Evolutionary conservation across 2,329 filamentous ascomycete species (phyloP).

Genomic region (Amauroascus verrucosus): DNA sequence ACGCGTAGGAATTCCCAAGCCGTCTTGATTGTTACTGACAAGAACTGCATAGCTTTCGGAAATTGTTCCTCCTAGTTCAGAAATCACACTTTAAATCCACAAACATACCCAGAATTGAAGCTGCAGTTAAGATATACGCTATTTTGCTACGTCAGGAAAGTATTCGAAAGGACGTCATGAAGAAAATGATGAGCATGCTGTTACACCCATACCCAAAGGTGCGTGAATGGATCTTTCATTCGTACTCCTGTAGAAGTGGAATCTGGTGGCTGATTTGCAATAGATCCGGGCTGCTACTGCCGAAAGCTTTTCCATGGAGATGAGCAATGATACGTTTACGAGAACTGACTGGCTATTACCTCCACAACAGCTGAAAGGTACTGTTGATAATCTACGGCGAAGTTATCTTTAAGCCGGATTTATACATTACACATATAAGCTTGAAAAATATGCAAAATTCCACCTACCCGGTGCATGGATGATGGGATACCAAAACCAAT

Average conservation of each 20-base stretch:
- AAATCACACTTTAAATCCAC: constrained; percentile 73
- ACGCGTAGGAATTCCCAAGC: neutral
- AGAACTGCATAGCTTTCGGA: constrained; percentile 34
- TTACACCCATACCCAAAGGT: constrained; percentile 74
- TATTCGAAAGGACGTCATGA: constrained; percentile 48
- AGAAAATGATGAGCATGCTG: constrained; percentile 62
- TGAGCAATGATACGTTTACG: constrained; percentile 23
- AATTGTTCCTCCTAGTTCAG: constrained; percentile 60
- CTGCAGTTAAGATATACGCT: constrained; percentile 69
- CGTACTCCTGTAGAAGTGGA: neutral
- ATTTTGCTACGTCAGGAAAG: constrained; percentile 50
- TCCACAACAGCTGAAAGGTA: constrained; percentile 27
- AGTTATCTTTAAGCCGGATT: neutral
- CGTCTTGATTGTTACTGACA: constrained; percentile 1
- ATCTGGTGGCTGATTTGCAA: constrained; percentile 10
- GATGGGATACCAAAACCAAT: no score
- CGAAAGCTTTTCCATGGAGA: constrained; percentile 31
- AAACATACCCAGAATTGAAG: constrained; percentile 70
- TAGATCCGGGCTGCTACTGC: constrained; percentile 30
- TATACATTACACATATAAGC: no score
- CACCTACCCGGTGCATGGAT: no score
- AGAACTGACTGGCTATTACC: constrained; percentile 29
- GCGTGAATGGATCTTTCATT: constrained; percentile 24
- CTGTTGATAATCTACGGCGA: constrained; percentile 22
- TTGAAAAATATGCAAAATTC: no score